Evolutionary conservation across 805 yeast species (phyloP), one percentile per base, ranked within the genome.

Genomic region (Lipomyces sp.): DNA sequence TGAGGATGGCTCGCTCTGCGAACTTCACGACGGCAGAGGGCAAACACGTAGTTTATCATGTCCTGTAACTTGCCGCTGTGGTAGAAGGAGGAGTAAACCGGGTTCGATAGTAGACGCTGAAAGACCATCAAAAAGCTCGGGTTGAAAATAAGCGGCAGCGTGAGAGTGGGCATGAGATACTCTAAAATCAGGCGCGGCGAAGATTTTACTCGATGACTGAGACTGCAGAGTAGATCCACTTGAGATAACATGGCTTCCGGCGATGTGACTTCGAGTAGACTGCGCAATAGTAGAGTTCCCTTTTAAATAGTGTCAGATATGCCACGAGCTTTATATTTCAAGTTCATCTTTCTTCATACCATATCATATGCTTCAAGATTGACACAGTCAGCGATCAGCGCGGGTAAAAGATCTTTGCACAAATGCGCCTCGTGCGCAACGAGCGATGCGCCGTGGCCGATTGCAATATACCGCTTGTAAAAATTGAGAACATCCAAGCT

Each of bases 401-500:
- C 47, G 4, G 55, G 55, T 35, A 54, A 22, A 26, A 54, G 18
- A 10, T 43, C 45, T 2, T 10, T 10, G 19, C 41, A 43, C 13
- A 50, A 3, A 8, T 18, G 29, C 11, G 47, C 51, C 3, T 55
- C 53, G 5, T 28, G 34, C 2, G 50, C 54, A 13, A 55, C 43
- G 8, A 55, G 45, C 41, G 57, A 43, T 2, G 26, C 49, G 11
- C 59, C 59, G 22, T 55, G 59, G 4, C 59, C 59, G 10, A 52
- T 29, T 10, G 51, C 57, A n/a, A 52, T 35, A 36, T n/a, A 49
- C 18, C 59, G 43, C 37, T 52, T 51, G 31, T 55, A 55, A 23
- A 31, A 26, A n/a, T 42, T 34, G 14, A 48, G 35, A 22, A 45
- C 51, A 14, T 37, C 45, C 16, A 49, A 14, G 26, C 39, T 40